Base-by-base conservation (phyloP, 345 rosid genomes). In the Dipteronia sinensis region DNA sequence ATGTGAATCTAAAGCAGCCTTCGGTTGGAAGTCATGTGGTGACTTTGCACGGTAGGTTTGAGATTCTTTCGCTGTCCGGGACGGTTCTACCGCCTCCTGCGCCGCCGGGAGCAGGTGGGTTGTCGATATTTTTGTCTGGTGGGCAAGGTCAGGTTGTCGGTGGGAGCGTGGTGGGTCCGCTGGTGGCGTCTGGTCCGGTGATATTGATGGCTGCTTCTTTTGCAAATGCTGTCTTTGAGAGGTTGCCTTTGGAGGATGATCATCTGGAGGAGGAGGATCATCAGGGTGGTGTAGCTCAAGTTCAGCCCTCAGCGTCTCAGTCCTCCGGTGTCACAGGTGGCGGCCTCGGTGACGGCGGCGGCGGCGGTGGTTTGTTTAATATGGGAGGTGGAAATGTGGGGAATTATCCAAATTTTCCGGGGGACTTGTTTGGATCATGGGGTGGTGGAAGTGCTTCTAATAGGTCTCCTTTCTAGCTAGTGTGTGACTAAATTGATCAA, bases 71-170 rank as follows among this genome's bases (percentile, higher is more conserved):
- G 4, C 85, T 92, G 27, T 79, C 95, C 13, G 97, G 97, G 47
- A 92, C 97, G 9, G 89, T 91, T 72, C 91, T 92, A 61, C 97
- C 97, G 31, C 95, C 97, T 0, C 95, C 97, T 0, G 97, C 95
- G 6, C 97, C 97, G 2, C 95, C 97, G 0, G 85, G 90, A 17
- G 92, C 95, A 0, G 92, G 97, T 6, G 95, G 97, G 25, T 58
- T 92, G 80, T 87, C 95, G 4, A 88, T 92, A 78, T 92, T 89
- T 75, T 64, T 92, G 82, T 82, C 97, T 0, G 97, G 97, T 2
- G 95, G 88, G 64, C 93, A 89, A 82, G 97, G 97, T 12, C 94
- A 90, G 85, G 94, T 92, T 55, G 89, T 92, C 3, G 97, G 97
- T 34, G 97, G 97, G 79, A 84, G 81, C 29, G 92, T 92, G 20